phyloP scores from a whole-genome alignment of 257 asterid genomes.

The Scutellaria barbata region DNA sequence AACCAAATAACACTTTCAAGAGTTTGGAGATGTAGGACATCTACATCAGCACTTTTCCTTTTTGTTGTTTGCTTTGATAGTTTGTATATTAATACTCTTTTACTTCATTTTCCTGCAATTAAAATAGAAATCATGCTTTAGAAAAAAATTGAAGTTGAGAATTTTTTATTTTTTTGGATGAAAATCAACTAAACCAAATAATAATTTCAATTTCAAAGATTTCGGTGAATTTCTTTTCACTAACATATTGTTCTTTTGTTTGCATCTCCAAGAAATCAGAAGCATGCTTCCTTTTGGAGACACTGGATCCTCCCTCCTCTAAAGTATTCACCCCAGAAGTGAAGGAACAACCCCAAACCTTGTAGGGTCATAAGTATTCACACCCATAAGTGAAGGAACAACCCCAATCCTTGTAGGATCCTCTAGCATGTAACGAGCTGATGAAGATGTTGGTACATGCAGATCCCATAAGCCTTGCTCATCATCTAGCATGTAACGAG shows the following conservation, averaged over 20 bases:
- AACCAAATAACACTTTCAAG: no score
- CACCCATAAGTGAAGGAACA: neutral
- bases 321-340: neutral
- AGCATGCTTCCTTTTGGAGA: neutral
- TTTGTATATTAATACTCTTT: neutral
- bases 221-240: neutral
- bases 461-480: neutral
- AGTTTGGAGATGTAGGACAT: no score
- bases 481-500: no score
- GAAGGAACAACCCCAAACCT: neutral
- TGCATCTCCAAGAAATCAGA: neutral
- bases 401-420: neutral
- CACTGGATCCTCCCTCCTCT: constrained; percentile 1
- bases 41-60: neutral
- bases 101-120: no score
- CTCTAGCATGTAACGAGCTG: neutral
- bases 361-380: no score
- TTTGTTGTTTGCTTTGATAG: no score
- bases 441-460: constrained; percentile 15
- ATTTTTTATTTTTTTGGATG: neutral
- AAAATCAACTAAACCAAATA: no score
- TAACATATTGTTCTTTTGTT: neutral
- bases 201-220: no score
- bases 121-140: no score
- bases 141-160: no score